Percentiles rank a stretch among this genome's conserved stretches.
Conservation (phyloP, 257 asterid genomes). For the Knoxia roxburghii region DNA sequence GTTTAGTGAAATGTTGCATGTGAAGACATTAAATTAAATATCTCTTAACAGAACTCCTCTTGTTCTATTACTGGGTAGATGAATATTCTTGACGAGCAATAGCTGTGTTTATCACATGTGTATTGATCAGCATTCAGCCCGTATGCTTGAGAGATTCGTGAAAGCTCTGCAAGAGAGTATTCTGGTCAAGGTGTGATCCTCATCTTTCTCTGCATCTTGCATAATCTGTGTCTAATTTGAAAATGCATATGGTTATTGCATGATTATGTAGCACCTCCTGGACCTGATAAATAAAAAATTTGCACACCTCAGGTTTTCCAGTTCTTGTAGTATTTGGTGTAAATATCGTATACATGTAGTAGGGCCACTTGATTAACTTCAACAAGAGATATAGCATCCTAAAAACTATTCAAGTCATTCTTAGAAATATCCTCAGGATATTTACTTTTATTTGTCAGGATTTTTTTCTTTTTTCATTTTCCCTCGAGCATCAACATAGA, state of each 20-base stretch:
- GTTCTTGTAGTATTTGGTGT: neutral
- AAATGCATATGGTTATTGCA: neutral
- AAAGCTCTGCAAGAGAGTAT: constrained; percentile 19
- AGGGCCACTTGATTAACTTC: neutral
- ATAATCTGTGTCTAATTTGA: neutral
- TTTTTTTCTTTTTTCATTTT: neutral
- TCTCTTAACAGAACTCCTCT: neutral
- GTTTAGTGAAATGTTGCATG: no score
- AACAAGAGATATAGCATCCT: neutral
- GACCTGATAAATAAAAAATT: neutral
- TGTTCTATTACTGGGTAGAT: neutral
- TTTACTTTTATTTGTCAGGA: neutral
- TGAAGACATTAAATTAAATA: neutral
- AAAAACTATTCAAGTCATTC: neutral
- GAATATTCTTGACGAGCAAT: constrained; percentile 13
- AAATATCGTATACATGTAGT: neutral
- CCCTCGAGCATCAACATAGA: neutral
- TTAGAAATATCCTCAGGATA: neutral
- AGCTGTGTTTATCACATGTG: constrained; percentile 26
- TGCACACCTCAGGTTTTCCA: neutral
- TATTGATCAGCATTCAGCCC: constrained; percentile 11
- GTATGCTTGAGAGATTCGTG: constrained; percentile 15
- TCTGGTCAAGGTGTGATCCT: constrained; percentile 13
- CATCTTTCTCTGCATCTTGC: neutral
- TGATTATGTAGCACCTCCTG: neutral